Percentiles rank a stretch among this genome's conserved stretches.
Evolutionary conservation across 139 green algal species (phyloP).

Genomic region (Tetratostichococcus sp.): DNA sequence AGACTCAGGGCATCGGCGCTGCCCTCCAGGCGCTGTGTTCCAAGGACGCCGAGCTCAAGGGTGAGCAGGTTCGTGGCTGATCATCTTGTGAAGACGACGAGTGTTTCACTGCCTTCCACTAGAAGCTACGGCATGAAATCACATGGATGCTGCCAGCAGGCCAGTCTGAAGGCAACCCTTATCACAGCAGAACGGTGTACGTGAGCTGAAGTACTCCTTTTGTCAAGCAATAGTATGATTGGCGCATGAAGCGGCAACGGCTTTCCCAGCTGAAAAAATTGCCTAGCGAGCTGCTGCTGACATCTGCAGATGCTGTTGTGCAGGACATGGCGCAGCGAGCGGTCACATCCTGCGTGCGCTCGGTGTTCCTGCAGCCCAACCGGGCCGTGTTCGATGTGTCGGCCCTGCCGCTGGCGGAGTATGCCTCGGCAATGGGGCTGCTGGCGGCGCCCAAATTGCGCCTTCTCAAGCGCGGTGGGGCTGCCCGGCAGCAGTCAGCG

Average conservation of each 20-base stretch:
- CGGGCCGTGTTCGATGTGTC: constrained; percentile 79
- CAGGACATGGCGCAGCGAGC: constrained; percentile 83
- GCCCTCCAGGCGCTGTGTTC: constrained; percentile 80
- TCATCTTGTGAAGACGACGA: not conserved
- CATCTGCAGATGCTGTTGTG: not conserved
- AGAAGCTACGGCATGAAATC: not conserved
- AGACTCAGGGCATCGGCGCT: constrained; percentile 63
- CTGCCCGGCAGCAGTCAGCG: not conserved
- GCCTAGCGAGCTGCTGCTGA: not conserved
- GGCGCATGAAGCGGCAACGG: not conserved
- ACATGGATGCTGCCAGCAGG: no score
- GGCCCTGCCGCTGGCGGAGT: constrained; percentile 67
- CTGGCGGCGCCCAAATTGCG: constrained; percentile 72
- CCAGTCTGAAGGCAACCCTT: no score
- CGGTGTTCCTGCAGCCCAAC: constrained; percentile 80
- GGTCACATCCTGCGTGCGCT: constrained; percentile 83
- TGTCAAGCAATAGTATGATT: no score
- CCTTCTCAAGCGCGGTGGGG: constrained; percentile 58
- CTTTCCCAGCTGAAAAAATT: not conserved
- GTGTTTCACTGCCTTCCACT: no score
- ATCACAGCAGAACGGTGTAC: no score
- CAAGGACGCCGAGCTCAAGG: constrained; percentile 84
- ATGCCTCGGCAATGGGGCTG: constrained; percentile 75
- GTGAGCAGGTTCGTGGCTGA: not conserved
- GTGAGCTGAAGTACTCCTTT: no score